Evolutionary conservation across 495 filamentous ascomycete species (phyloP).

Genomic region (Bryoglossum gracile): DNA sequence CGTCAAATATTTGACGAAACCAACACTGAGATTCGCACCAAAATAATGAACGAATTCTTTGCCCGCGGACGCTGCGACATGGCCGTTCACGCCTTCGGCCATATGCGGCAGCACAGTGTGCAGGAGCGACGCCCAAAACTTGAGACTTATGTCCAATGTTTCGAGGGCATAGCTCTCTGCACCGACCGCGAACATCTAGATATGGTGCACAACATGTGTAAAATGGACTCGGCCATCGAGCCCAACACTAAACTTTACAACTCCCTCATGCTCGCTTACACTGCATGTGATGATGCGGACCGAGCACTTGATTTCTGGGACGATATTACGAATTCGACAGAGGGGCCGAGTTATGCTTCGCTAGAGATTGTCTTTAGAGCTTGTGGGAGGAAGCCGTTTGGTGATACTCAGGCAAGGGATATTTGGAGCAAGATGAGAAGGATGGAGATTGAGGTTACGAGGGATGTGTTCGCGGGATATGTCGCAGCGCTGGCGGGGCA

Average conservation of each 20-base stretch:
- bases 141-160: slow-evolving; percentile 68
- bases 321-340: slow-evolving; percentile 64
- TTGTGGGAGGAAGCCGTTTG: slow-evolving; percentile 58
- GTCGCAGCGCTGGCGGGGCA: slow-evolving; percentile 66
- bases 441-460: slow-evolving; percentile 70
- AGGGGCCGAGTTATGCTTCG: slow-evolving; percentile 75
- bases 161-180: slow-evolving; percentile 64
- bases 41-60: slow-evolving; percentile 81
- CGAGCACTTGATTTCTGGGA: slow-evolving; percentile 72
- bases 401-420: slow-evolving; percentile 55
- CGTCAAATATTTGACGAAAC: slow-evolving; percentile 74
- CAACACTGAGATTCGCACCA: slow-evolving; percentile 48
- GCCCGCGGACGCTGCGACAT: slow-evolving; percentile 67
- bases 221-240: slow-evolving; percentile 75
- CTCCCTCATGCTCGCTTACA: slow-evolving; percentile 79
- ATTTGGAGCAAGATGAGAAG: slow-evolving; percentile 67
- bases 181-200: slow-evolving; percentile 59
- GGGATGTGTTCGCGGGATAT: slow-evolving; percentile 64
- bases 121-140: slow-evolving; percentile 51
- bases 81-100: slow-evolving; percentile 76
- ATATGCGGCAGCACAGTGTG: slow-evolving; percentile 68
- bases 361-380: slow-evolving; percentile 71
- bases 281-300: slow-evolving; percentile 52
- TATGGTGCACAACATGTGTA: slow-evolving; percentile 82
- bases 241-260: slow-evolving; percentile 70